Percentiles rank a stretch among this genome's conserved stretches.
These are phyloP conservation scores for Crucihimalaya himalaica DNA, from an alignment of 345 rosid genomes.

Conservation along the genomic window DNA sequence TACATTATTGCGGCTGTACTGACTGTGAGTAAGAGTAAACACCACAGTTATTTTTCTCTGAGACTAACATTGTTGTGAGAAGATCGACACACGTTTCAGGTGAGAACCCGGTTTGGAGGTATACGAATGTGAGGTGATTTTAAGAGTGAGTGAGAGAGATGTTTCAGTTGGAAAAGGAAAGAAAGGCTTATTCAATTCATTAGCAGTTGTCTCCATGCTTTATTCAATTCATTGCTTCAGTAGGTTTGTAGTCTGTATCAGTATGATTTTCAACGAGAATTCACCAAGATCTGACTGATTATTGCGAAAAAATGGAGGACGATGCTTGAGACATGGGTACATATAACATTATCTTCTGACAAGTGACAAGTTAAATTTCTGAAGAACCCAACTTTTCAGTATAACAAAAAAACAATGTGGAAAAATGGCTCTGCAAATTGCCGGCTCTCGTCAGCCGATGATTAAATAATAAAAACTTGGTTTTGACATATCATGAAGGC, in stretches of 20 bases:
- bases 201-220: not conserved
- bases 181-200: constrained; percentile 7
- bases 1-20: constrained; percentile 6
- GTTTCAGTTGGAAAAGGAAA: not conserved
- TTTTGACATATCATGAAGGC: too few relatives aligned
- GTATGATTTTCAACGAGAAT: constrained; percentile 6
- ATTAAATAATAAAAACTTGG: too few relatives aligned
- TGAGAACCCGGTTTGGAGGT: constrained; percentile 3
- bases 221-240: constrained; percentile 17
- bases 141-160: not conserved
- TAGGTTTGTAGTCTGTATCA: constrained; percentile 11
- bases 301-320: not conserved
- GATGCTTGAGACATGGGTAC: too few relatives aligned
- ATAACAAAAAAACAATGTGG: too few relatives aligned
- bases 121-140: constrained; percentile 21
- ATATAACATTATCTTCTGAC: too few relatives aligned
- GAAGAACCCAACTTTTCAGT: too few relatives aligned
- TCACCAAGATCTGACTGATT: constrained; percentile 4
- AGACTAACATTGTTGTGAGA: constrained; percentile 5
- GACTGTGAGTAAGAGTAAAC: constrained; percentile 6
- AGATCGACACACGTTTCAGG: constrained; percentile 8
- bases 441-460: too few relatives aligned
- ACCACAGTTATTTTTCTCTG: not conserved
- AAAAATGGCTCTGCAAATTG: too few relatives aligned
- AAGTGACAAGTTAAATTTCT: too few relatives aligned